Percentiles rank a stretch among this genome's conserved stretches.
phyloP scores from a whole-genome alignment of 495 filamentous ascomycete genomes.

The Podospora tetraspora region DNA sequence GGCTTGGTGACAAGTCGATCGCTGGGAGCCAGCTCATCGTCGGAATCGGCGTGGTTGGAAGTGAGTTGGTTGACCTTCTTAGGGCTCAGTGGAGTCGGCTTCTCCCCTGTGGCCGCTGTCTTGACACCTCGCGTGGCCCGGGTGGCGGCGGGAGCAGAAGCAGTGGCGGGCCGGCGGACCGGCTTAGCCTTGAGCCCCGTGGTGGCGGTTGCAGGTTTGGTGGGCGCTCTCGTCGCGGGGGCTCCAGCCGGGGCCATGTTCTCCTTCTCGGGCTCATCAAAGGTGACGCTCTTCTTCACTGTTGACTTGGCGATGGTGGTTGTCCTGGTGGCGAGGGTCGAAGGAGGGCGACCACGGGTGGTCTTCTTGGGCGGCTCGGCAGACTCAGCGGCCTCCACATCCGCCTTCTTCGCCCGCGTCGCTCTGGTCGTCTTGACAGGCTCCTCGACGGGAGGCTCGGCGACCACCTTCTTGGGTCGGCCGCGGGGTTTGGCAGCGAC shows the following conservation, averaged over 20 bases:
- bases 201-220: conserved; percentile 23
- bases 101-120: conserved; percentile 15
- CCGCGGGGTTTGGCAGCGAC: conserved; percentile 35
- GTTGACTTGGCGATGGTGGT: conserved; percentile 30
- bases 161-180: conserved; percentile 20
- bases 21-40: conserved; percentile 49
- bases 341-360: conserved; percentile 35
- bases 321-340: conserved; percentile 24
- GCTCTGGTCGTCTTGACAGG: conserved; percentile 29
- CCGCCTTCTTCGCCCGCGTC: conserved; percentile 33
- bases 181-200: conserved; percentile 26
- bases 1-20: conserved; percentile 46
- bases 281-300: conserved; percentile 51
- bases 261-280: conserved; percentile 55
- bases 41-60: conserved; percentile 38
- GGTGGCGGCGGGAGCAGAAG: conserved; percentile 11
- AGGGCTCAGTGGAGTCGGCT: conserved; percentile 43
- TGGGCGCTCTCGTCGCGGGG: conserved; percentile 17
- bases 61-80: conserved; percentile 53
- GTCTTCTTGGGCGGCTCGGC: conserved; percentile 32
- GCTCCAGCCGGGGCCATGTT: conserved; percentile 37
- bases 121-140: conserved; percentile 13
- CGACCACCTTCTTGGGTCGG: conserved; percentile 40
- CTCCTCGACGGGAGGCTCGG: conserved; percentile 25
- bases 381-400: conserved; percentile 16